Base-by-base conservation (phyloP, 306 rosid species). In the Rubus idaeus region DNA sequence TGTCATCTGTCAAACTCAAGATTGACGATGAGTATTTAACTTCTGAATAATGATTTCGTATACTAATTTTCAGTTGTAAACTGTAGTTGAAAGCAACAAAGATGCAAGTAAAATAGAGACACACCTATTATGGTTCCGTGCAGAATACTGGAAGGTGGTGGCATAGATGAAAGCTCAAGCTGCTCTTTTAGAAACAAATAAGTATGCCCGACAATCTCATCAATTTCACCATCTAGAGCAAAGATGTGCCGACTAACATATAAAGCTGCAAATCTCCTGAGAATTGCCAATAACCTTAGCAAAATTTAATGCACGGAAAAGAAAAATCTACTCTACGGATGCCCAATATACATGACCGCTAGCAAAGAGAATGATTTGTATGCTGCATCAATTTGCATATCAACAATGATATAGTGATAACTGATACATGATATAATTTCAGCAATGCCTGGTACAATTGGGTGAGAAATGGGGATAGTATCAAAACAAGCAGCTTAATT, bases 71-170 rank as follows among this genome's bases (percentile, higher is more conserved):
- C 60, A 61, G 13, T 58, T 40, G 18, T 17, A 47, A 62, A 46
- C 17, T 45, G 67, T 37, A 23, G 45, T 35, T 18, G 13, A 30
- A 61, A 62, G 60, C 16, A 20, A 51, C 39, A 56, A 7, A 57
- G 23, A 57, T 40, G 39, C 3, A 47, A 56, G 2, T 23, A 10
- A 50, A 44, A 69, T 16, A 67, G 46, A 74, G 44, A 62, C 79
- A 50, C 1, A 90, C 98, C 96, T 73, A 93, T 91, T 47, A 91
- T 77, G 85, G 90, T 91, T 84, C 95, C 97, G 10, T 93, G 95
- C 74, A 91, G 91, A 62, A 93, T 88, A 80, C 93, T 92, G 26
- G 89, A 79, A 30, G 84, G 92, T 71, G 90, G 89, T 12, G 90
- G 88, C 89, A 84, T 77, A 44, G 68, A 35, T 18, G 95, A 77